Evolutionary conservation across 2,329 filamentous ascomycete genomes (phyloP), one percentile per base, ranked within the genome.

Genomic region (Zopfia rhizophila): DNA sequence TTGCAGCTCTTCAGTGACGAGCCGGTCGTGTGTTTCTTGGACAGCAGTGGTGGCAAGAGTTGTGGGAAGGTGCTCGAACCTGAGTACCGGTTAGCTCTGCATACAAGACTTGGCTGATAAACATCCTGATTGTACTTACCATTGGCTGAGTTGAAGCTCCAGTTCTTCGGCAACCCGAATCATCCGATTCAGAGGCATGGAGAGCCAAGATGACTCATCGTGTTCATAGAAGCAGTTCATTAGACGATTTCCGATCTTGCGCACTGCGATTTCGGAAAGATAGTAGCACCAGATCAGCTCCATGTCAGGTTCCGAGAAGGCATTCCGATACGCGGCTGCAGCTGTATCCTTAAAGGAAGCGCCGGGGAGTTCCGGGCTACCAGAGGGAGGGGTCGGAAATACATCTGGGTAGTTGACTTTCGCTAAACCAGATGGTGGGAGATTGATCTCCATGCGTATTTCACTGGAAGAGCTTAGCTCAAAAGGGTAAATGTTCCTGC

Each of bases 261-360:
- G 58, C 8, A 55, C 56, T 3, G 61, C 62, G 7, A 69, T 68
- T 14, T 68, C 64, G 3, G 61, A 54, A 8, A 69, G 46, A 45
- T 67, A 66, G 44, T 67, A 66, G 40, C 61, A 66, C 64, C 63
- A 66, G 17, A 58, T 63, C 23, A 50, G 53, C 17, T 66, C 61
- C 10, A 54, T 51, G 22, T 65, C 57, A 5, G 52, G 36, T 4
- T 56, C 41, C 2, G 56, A 28, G n/a, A 41, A 7, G 22, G 41
- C 16, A 33, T 48, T 22, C 40, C 43, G 35, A 5, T 3, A 27
- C 5, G 8, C 3, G 16, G 5, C 7, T 21, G 38, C 16, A 46
- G 17, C 25, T 3, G 6, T 5, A 5, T 16, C 12, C 8, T 28
- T 7, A 13, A 38, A 5, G 21, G 24, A 14, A 5, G 16, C 12